These are phyloP conservation scores for Mortierella alpina DNA, from an alignment of 192 early-diverging fungal species.

Conservation along the genomic window DNA sequence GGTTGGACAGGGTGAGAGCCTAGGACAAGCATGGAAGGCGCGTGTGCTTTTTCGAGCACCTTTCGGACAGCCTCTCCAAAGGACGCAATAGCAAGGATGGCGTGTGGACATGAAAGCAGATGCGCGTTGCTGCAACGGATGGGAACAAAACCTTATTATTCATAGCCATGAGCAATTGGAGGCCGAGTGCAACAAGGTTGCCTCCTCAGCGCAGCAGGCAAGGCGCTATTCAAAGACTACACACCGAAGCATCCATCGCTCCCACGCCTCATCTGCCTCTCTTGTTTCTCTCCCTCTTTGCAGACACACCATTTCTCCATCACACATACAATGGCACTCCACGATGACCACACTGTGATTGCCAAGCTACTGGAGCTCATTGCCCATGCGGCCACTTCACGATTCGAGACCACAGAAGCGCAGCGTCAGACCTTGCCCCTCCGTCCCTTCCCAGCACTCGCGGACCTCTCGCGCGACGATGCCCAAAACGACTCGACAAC, in stretches of 20 bases:
- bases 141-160: not conserved
- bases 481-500: not conserved
- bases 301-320: too few species aligned
- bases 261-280: not conserved
- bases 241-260: not conserved
- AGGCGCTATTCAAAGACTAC: too few species aligned
- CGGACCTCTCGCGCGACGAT: not conserved
- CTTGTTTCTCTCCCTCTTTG: constrained; percentile 2
- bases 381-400: constrained; percentile 5
- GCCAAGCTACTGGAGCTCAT: constrained; percentile 4
- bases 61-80: not conserved
- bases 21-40: not conserved
- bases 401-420: constrained; percentile 9
- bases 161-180: too few species aligned
- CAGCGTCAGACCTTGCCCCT: constrained; percentile 16
- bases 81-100: not conserved
- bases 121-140: not conserved
- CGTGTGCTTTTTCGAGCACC: not conserved
- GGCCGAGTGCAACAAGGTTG: too few species aligned
- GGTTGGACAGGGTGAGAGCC: not conserved
- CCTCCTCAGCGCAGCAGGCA: too few species aligned
- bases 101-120: not conserved
- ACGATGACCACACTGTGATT: constrained; percentile 6
- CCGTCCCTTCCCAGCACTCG: constrained; percentile 16
- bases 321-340: constrained; percentile 12